Evolutionary conservation across 2,329 filamentous ascomycete species (phyloP), one percentile per base, ranked within the genome.

Genomic region (Penicillium sp.): DNA sequence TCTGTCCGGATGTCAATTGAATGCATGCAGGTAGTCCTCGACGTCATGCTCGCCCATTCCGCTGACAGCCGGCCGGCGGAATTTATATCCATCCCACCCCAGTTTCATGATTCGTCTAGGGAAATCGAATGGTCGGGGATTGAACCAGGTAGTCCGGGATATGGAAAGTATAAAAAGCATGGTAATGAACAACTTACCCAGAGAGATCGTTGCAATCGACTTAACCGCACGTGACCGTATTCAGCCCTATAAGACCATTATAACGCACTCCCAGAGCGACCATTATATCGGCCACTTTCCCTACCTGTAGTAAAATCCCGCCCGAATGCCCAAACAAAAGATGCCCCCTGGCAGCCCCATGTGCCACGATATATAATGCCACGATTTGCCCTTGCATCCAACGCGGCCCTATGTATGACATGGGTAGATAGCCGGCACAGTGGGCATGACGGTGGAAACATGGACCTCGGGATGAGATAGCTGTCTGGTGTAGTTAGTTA

Each of bases 31-130:
- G 35, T 19, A 35, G 10, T 39, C 23, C 4, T 50, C 25, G 39
- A 58, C 51, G 56, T 58, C 51, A 58, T 55, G 17, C 15, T 12
- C 27, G 19, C 2, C 49, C n/a, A 31, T 55, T 58, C 56, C 56
- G 56, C 45, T 33, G 39, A 45, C 25, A 58, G 36, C 56, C 56
- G 56, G 51, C 12, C 17, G 36, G 31, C 41, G 52, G 38, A 45
- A 21, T 35, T 31, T 8, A 42, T 13, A 53, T 57, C 49, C 54
- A 27, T 53, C 42, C 29, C 35, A 36, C 7, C 12, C 27, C 21
- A 12, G 5, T n/a, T 15, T 38, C 19, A 27, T 45, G 19, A 45
- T 19, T 49, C 13, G 27, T 15, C 13, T 2, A 1, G 27, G 27
- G 15, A 5, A 17, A n/a, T 6, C 5, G 12, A 39, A 41, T 8